Base-by-base conservation (phyloP, 768 basidiomycete species). In the Xerocomus brunneocitrinus region DNA sequence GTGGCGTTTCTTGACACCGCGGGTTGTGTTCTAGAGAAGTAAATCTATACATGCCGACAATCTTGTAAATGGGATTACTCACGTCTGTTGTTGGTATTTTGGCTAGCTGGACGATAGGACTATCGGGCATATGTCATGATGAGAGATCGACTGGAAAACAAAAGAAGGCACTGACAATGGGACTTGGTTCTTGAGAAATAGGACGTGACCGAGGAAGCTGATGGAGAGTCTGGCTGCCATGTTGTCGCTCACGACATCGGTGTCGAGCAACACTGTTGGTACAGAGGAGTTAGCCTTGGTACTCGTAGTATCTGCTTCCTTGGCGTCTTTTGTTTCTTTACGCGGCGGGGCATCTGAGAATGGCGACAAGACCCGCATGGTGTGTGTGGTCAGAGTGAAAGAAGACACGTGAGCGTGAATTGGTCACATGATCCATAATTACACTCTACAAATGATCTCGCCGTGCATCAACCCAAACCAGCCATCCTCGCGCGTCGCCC, bases 131-230 rank as follows among this genome's bases (percentile, higher is more conserved):
- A 13, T 16, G 25, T n/a, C 4, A 34, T 5, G 9, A 24, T 19
- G 7, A 9, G 7, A 9, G 10, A 32, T 13, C 1, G 9, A 32
- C 0, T 47, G 14, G 12, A 44, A 12, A 31, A 47, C 19, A 10
- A 43, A 16, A 4, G n/a, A 36, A 2, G 24, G 25, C 5, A 78
- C 87, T 69, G 61, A 90, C 88, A 90, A 82, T 1, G 88, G 89
- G 0, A 90, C 74, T 60, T 91, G 89, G 57, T 79, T 85, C 65
- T 91, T 91, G 51, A 91, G 71, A 62, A 87, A 91, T 16, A 91
- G 66, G 2, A 89, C 76, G 62, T 90, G 87, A 0, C 82, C 81
- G 0, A 91, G 70, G 27, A 89, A 67, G 53, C 78, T 80, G 12
- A 76, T 73, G 3, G 86, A 81, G 2, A 91, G 76, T 22, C 77